Base-by-base conservation (phyloP, 768 basidiomycete species). In the Naematelia encephala region DNA sequence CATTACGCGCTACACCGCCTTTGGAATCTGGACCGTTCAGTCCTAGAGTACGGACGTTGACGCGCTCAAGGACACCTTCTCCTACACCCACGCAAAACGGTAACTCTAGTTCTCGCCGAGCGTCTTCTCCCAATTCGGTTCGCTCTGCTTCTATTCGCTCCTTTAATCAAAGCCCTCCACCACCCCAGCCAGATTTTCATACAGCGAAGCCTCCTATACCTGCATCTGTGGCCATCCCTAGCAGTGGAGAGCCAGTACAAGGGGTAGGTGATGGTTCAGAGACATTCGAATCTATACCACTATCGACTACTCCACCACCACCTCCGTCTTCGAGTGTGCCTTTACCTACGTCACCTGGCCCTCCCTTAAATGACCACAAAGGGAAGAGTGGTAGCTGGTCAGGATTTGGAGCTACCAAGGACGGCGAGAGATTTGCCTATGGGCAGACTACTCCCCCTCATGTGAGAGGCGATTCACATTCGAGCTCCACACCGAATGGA, bases 281-380 rank as follows among this genome's bases (percentile, higher is more conserved):
- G 14, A 52, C 59, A 16, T 65, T 65, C 53, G 63, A 65, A 44
- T 58, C 63, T 19, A 59, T 65, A 3, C 53, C 60, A 23, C 23
- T 65, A 1, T 51, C 48, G 2, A 58, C 21, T 12, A 65, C 63
- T 0, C 63, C 63, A n/a, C 57, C 63, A 14, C 57, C 61, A 19
- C 28, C n/a, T 23, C 62, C 62, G 5, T 14, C 54, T 12, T 19
- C 45, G 10, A 19, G 48, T 1, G 52, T 55, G 2, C 63, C 63
- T 1, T 26, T 64, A 8, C 63, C 59, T 14, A 50, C 51, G 5
- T 64, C 63, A 1, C 55, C 63, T 5, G 48, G 45, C 25, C 1
- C 47, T 11, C 42, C 5, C 5, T 23, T 23, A 12, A 59, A 59
- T n/a, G 59, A 39, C 11, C 22, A 23, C 4, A 50, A 50, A 23